Conservation (phyloP, 2,329 filamentous ascomycete species). For the Venturia carpophila region DNA sequence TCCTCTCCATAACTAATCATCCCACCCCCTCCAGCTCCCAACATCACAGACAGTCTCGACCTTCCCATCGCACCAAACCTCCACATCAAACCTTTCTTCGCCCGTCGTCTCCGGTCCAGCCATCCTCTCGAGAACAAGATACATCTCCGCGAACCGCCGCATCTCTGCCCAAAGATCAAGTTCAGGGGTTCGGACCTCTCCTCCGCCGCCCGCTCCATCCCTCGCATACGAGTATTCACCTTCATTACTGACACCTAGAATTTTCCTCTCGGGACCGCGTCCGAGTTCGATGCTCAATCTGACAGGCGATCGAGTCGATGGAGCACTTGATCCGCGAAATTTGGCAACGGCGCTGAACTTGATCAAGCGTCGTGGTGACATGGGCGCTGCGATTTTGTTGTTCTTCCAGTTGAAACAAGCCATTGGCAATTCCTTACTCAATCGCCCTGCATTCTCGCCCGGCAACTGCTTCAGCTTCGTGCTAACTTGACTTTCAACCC, state of each 20-base stretch:
- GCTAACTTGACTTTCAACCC: constrained; percentile 57
- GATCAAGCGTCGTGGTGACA: constrained; percentile 46
- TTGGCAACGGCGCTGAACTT: constrained; percentile 47
- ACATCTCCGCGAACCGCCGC: constrained; percentile 52
- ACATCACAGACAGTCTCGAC: constrained; percentile 22
- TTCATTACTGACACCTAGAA: constrained; percentile 59
- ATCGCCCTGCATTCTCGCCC: constrained; percentile 65
- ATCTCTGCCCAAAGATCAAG: constrained; percentile 65
- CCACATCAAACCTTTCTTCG: constrained; percentile 45
- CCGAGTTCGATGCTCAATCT: constrained; percentile 67
- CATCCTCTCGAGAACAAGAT: constrained; percentile 75
- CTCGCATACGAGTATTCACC: constrained; percentile 63
- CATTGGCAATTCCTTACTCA: constrained; percentile 53
- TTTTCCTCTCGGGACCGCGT: constrained; percentile 57
- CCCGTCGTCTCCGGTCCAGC: constrained; percentile 45
- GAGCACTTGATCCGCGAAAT: constrained; percentile 20
- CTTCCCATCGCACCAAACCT: constrained; percentile 38
- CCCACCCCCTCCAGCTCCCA: constrained; percentile 14
- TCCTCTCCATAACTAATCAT: constrained; percentile 2
- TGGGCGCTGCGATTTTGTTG: constrained; percentile 47
- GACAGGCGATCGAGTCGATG: constrained; percentile 42
- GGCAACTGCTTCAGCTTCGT: constrained; percentile 55
- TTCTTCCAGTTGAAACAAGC: constrained; percentile 43
- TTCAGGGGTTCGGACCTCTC: constrained; percentile 59
- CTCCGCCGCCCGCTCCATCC: constrained; percentile 48